These are phyloP conservation scores for Russula dissimulans DNA, from an alignment of 768 basidiomycete species.

Conservation along the genomic window DNA sequence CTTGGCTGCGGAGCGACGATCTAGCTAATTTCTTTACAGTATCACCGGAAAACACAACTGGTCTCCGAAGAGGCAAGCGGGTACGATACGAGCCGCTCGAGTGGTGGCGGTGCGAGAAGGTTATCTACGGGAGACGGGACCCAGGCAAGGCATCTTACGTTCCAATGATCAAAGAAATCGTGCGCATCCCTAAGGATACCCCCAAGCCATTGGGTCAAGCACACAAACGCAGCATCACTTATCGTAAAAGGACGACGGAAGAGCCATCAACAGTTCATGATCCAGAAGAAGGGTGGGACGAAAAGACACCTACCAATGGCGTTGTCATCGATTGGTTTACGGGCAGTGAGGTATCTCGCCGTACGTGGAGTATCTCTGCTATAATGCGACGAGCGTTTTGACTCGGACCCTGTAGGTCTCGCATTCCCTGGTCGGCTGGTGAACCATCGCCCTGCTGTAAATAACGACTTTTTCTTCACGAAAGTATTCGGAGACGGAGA, in stretches of 20 bases:
- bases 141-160: slow-evolving; percentile 41
- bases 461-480: slow-evolving; percentile 73
- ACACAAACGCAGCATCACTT: slow-evolving; percentile 30
- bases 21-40: slow-evolving; percentile 13
- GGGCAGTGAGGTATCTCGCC: slow-evolving; percentile 52
- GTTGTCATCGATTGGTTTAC: slow-evolving; percentile 60
- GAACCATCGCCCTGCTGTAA: slow-evolving; percentile 46
- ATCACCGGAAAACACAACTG: slow-evolving; percentile 28
- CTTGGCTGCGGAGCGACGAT: not conserved
- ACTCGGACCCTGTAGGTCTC: slow-evolving; percentile 44
- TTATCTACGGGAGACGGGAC: slow-evolving; percentile 65
- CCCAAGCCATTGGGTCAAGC: slow-evolving; percentile 37
- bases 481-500: slow-evolving; percentile 88
- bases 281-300: slow-evolving; percentile 75
- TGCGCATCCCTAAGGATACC: slow-evolving; percentile 45
- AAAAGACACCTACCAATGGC: slow-evolving; percentile 56
- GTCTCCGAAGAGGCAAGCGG: slow-evolving; percentile 64
- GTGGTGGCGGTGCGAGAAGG: slow-evolving; percentile 88
- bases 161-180: slow-evolving; percentile 57
- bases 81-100: slow-evolving; percentile 67
- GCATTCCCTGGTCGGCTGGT: slow-evolving; percentile 69
- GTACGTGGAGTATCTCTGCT: slow-evolving; percentile 38
- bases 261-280: slow-evolving; percentile 31
- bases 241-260: slow-evolving; percentile 38
- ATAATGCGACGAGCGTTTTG: not conserved